Conservation (phyloP, 2,329 filamentous ascomycete genomes). For the Penicillium griseofulvum region DNA sequence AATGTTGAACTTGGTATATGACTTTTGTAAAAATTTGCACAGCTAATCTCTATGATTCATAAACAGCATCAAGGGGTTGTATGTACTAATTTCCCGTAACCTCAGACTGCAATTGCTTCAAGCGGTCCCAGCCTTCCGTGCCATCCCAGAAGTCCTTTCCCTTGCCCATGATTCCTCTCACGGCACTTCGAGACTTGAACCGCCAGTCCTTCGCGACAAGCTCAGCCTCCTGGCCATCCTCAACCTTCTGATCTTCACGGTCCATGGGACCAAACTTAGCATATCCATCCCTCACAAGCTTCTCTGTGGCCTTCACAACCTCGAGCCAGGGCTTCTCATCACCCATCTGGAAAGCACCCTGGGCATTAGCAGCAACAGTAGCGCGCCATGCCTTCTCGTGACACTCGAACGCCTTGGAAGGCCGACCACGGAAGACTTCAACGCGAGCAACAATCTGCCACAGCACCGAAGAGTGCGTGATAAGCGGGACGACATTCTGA, state of each 20-base stretch:
- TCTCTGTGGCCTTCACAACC: conserved; percentile 74
- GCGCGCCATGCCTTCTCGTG: conserved; percentile 89
- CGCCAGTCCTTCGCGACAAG: conserved; percentile 78
- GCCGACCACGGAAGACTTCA: conserved; percentile 70
- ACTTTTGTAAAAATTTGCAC: conserved; percentile 1
- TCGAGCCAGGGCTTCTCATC: conserved; percentile 65
- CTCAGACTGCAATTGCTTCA: conserved; percentile 41
- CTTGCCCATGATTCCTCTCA: conserved; percentile 78
- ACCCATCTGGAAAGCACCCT: conserved; percentile 51
- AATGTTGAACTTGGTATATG: conserved; percentile 3
- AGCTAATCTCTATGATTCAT: conserved; percentile 3
- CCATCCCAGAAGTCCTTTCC: conserved; percentile 82
- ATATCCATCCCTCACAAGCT: conserved; percentile 72
- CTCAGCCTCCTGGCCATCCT: conserved; percentile 48
- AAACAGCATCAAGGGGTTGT: conserved; percentile 4
- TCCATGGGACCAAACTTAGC: conserved; percentile 70
- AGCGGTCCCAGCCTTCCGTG: conserved; percentile 44
- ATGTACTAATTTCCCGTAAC: conserved; percentile 31
- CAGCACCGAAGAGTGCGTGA: conserved; percentile 73
- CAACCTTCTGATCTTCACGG: conserved; percentile 53
- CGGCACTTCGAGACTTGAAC: conserved; percentile 80
- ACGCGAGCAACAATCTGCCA: conserved; percentile 74
- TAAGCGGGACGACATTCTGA: conserved; percentile 71
- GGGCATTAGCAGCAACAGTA: conserved; percentile 49
- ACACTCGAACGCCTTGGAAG: conserved; percentile 70